Base-by-base conservation (phyloP, 768 basidiomycete species). In the Mycena belliarum region DNA sequence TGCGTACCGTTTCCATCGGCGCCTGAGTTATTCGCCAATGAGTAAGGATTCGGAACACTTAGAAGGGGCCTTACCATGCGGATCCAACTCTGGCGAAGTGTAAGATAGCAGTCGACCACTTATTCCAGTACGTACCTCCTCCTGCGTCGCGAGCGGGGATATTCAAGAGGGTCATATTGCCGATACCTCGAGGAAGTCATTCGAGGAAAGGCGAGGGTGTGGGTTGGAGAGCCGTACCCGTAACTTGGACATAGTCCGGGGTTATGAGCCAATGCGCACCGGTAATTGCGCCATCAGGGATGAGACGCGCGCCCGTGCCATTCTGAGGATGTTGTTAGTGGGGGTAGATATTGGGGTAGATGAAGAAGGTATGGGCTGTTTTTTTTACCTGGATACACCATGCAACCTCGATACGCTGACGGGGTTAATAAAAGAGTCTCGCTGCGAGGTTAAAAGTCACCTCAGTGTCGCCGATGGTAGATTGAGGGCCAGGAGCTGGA, bases 171-270 rank as follows among this genome's bases (percentile, higher is more conserved):
- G 85, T 88, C 57, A 89, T 66, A 67, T 91, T 79, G 7, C 87
- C 88, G 49, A 79, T 72, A 43, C 88, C 86, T 82, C 62, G 70
- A 26, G 42, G 12, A 11, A 66, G 67, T 48, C 59, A 58, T 20
- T 67, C 53, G 32, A 66, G 66, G 52, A 71, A 71, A 1, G 1
- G 8, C 65, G 12, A 67, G 10, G 15, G 16, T 9, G 16, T 14
- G 16, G 33, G 1, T 7, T 33, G 21, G 5, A 21, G 29, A 20
- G 33, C 5, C 63, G 63, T 29, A 76, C 87, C 91, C 37, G 84
- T 85, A 52, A 91, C 73, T 65, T 88, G 89, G 32, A 90, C 76
- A 68, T 84, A 91, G 68, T 87, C 85, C n/a, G 88, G 85, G 0
- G 90, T 89, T 60, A 82, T 76, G 6, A 90, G 78, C 68, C 89